Evolutionary conservation across 2,329 filamentous ascomycete genomes (phyloP).

Genomic region (Coleophoma eucalyptorum): DNA sequence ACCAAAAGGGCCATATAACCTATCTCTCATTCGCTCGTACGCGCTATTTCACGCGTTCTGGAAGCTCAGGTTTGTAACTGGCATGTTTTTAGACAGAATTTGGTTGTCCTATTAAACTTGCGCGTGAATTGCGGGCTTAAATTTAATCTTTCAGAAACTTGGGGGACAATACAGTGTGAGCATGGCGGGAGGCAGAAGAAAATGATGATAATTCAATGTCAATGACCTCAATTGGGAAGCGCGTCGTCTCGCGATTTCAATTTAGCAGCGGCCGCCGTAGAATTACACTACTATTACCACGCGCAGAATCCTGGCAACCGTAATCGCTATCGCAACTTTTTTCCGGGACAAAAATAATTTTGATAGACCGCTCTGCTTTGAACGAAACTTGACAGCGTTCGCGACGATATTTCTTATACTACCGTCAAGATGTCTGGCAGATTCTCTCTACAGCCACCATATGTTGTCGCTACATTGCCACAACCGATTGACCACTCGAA

Average conservation of each 20-base stretch:
- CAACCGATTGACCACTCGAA: conserved; percentile 49
- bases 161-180: no score
- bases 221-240: neutral
- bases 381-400: no score
- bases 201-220: no score
- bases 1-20: conserved; percentile 24
- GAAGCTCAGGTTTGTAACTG: conserved; percentile 2
- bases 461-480: conserved; percentile 56
- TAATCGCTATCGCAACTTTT: conserved; percentile 5
- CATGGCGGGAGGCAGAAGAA: no score
- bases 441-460: conserved; percentile 62
- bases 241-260: neutral
- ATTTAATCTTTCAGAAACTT: no score
- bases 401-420: neutral
- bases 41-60: conserved; percentile 23
- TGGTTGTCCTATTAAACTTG: neutral
- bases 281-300: no score
- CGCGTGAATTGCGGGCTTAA: no score
- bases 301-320: no score
- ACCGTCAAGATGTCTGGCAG: conserved; percentile 32
- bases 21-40: conserved; percentile 3
- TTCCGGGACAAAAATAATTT: neutral
- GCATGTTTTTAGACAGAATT: conserved; percentile 4
- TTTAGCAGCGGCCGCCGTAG: conserved; percentile 10
- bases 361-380: neutral